phyloP scores from a whole-genome alignment of 1,284 basidiomycete genomes.

The Paramarasmius palmivorus region DNA sequence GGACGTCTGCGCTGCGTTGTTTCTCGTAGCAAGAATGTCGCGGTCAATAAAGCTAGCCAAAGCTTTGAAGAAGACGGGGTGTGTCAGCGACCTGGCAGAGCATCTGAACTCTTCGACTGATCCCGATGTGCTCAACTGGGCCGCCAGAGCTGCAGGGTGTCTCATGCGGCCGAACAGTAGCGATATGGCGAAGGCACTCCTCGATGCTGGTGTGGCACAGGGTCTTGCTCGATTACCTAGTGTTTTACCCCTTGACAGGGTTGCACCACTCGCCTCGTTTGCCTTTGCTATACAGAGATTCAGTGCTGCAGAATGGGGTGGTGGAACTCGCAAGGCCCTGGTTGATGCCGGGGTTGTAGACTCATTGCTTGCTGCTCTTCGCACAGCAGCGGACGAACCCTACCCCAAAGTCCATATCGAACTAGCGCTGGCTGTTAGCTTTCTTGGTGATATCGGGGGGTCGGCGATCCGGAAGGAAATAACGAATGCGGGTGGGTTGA shows the following conservation, averaged over 20 bases:
- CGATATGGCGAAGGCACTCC: constrained; percentile 24
- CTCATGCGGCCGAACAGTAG: constrained; percentile 26
- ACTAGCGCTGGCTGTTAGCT: constrained; percentile 23
- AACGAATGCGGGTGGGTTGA: constrained; percentile 24
- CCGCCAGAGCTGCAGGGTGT: constrained; percentile 24
- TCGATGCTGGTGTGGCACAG: constrained; percentile 24
- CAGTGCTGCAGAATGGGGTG: constrained; percentile 25
- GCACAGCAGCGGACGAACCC: constrained; percentile 21
- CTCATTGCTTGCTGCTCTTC: constrained; percentile 22
- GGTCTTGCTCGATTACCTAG: constrained; percentile 26
- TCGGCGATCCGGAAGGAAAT: constrained; percentile 25
- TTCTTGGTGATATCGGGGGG: constrained; percentile 25
- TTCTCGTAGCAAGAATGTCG: constrained; percentile 22
- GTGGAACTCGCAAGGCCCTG: constrained; percentile 21
- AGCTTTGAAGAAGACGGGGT: constrained; percentile 20
- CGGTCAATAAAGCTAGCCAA: constrained; percentile 26
- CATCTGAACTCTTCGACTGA: constrained; percentile 20
- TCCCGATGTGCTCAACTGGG: constrained; percentile 22
- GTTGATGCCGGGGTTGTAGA: constrained; percentile 22
- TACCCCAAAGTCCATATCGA: constrained; percentile 24
- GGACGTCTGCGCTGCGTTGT: constrained; percentile 19
- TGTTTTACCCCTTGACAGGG: constrained; percentile 19
- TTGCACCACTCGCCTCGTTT: constrained; percentile 20
- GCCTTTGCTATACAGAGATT: constrained; percentile 26
- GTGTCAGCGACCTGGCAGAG: constrained; percentile 19